Evolutionary conservation across 176 grass and related monocot genomes (phyloP).

Genomic region (Aegilops tauschii): DNA sequence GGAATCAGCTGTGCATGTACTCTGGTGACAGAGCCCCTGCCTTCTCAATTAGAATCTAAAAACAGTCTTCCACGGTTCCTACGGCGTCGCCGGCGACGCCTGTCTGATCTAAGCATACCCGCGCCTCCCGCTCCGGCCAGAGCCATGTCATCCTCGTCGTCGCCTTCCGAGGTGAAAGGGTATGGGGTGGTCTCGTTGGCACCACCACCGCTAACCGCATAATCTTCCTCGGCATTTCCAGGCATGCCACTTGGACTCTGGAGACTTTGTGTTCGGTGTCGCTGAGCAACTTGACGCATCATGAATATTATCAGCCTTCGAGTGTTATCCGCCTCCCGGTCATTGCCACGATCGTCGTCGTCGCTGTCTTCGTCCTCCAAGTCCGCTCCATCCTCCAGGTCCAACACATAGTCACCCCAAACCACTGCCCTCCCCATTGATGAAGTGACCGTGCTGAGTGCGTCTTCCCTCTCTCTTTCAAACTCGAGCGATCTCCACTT

Average conservation of each 20-base stretch:
- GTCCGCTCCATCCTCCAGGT: conserved; percentile 49
- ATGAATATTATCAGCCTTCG: conserved; percentile 77
- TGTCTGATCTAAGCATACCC: conserved; percentile 43
- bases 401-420: conserved; percentile 80
- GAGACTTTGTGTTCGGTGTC: conserved; percentile 58
- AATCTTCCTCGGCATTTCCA: conserved; percentile 33
- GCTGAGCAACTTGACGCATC: conserved; percentile 70
- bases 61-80: conserved; percentile 72
- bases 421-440: conserved; percentile 83
- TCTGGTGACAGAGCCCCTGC: conserved; percentile 20
- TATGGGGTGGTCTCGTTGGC: conserved; percentile 40
- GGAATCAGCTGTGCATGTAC: conserved; percentile 40
- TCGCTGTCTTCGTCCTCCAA: conserved; percentile 60
- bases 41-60: conserved; percentile 51
- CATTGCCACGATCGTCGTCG: conserved; percentile 41
- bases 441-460: conserved; percentile 82
- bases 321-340: conserved; percentile 39
- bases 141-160: conserved; percentile 47
- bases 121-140: conserved; percentile 19
- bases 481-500: conserved; percentile 89
- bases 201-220: conserved; percentile 27
- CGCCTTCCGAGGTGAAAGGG: conserved; percentile 43
- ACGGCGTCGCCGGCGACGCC: conserved; percentile 41
- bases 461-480: conserved; percentile 87
- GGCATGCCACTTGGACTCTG: conserved; percentile 39